Evolutionary conservation across 805 yeast genomes (phyloP), one percentile per base, ranked within the genome.

Genomic region (Kazachstania taianensis): DNA sequence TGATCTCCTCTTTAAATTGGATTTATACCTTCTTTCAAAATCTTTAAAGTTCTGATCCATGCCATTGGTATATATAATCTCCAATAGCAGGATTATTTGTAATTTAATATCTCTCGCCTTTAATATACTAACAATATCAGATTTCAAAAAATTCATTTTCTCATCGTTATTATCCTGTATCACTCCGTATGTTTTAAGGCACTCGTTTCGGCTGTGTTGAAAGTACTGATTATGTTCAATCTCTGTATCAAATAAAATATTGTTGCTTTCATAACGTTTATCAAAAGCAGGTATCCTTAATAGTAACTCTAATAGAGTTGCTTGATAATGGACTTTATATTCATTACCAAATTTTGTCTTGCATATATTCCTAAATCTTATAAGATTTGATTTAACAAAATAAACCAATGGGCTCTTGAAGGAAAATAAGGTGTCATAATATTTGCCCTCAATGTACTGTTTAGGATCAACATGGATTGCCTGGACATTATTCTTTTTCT

Each of bases 101-200:
- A 75, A 48, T 41, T 73, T 78, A 1, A 76, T 69, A 42, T 75
- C 81, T 24, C 79, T 55, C 2, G 70, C 59, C 42, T 73, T 75
- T 39, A 74, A 55, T 26, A 66, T 63, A 26, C 59, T 50, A 2
- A 62, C 47, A 1, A 69, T 40, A 12, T 55, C 61, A 1, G 46
- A 46, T 1, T 58, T 28, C 7, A 49, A 43, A 18, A 56, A 57
- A 6, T 43, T 47, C 13, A 28, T 28, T 2, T 35, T 22, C 12
- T 26, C 38, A 7, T 27, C 35, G 16, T 20, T 27, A 9, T 20
- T 36, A 9, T 28, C 8, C 2, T 17, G 22, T 14, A 27, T 7
- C 5, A 39, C 19, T 16, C 29, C 30, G 15, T 39, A 43, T 29
- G 40, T 43, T 17, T 32, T 31, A 5, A 52, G 35, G 28, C 40